These are phyloP conservation scores for Echites panduratus DNA, from an alignment of 257 asterid genomes.

Conservation along the genomic window DNA sequence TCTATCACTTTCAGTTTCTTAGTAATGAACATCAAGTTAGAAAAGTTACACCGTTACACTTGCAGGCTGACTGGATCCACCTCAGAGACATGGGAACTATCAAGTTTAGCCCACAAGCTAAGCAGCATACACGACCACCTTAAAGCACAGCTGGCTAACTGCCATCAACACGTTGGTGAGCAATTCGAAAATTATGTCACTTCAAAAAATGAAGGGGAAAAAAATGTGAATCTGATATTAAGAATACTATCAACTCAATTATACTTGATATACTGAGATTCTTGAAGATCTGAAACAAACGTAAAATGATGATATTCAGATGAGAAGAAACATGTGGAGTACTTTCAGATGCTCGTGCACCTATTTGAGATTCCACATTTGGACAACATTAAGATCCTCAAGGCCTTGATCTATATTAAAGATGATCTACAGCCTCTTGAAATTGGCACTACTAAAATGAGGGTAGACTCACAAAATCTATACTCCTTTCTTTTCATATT, in stretches of 20 bases:
- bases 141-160: constrained; percentile 39
- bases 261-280: background rate
- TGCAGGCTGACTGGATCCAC: constrained; percentile 45
- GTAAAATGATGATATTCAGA: constrained; percentile 29
- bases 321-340: constrained; percentile 51
- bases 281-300: constrained; percentile 6
- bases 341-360: constrained; percentile 44
- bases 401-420: constrained; percentile 44
- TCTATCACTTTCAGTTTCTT: background rate
- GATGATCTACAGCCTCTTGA: constrained; percentile 56
- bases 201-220: background rate
- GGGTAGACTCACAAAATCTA: constrained; percentile 31
- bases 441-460: constrained; percentile 36
- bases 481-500: background rate
- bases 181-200: background rate
- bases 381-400: constrained; percentile 61
- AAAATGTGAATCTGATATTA: background rate
- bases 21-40: background rate
- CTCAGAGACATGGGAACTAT: constrained; percentile 69
- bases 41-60: background rate
- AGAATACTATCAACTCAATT: background rate
- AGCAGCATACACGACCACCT: constrained; percentile 50
- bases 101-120: constrained; percentile 52
- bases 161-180: constrained; percentile 54
- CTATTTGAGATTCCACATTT: constrained; percentile 48